Base-by-base conservation (phyloP, 345 rosid species). In the Hevea brasiliensis region DNA sequence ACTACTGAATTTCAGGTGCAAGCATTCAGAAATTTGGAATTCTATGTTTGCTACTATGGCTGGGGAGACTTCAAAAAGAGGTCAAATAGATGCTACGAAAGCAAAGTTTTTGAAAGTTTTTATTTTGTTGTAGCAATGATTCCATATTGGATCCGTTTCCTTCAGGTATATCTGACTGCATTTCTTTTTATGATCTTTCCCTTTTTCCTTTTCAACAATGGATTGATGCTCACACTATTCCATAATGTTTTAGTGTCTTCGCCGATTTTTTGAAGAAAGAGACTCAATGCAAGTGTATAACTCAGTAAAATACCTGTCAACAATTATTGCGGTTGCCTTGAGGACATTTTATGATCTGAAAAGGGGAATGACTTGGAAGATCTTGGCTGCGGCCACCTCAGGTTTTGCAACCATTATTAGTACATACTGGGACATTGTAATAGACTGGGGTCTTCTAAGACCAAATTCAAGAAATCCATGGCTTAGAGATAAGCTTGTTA, bases 371-470 rank as follows among this genome's bases (percentile, higher is more conserved):
- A 72, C 53, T 37, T 81, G 79, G 92, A 76, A 78, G 79, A 86
- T 85, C 2, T 21, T 85, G 50, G 86, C 91, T 17, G 90, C 84
- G 24, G 77, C 78, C 40, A 84, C 83, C 9, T 88, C 96, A 23
- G 84, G 60, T 62, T 55, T 86, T 63, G 91, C 93, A 37, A 89
- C 90, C 1, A 24, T 89, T 48, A 44, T 69, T 68, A 82, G 65
- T 47, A 85, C 89, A 18, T 88, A 89, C 21, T 89, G 98, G 97
- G 98, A 90, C 71, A 71, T 93, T 54, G 89, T 85, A 57, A 77
- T 75, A 9, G 97, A 90, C 44, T 89, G 98, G 97, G 98, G 96
- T 67, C 94, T 90, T 63, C 81, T 92, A 76, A 72, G 71, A 61
- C 63, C 83, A 41, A 64, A 85, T 75, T 86, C 96, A 10, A 84